Percentiles rank a stretch among this genome's conserved stretches.
phyloP scores from a whole-genome alignment of 2,329 filamentous ascomycete genomes.

The Blastomyces emzantsi region DNA sequence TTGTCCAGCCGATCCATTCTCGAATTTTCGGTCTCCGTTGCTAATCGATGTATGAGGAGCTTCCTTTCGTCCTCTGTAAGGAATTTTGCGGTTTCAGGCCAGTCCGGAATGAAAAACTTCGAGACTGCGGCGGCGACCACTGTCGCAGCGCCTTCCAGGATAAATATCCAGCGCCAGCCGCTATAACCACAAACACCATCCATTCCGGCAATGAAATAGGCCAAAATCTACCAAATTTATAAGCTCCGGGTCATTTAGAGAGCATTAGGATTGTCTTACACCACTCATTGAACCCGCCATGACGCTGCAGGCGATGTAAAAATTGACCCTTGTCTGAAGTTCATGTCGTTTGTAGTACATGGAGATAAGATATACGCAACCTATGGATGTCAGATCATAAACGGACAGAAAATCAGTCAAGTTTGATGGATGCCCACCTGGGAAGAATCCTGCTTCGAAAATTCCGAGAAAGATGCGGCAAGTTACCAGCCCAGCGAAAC shows the following conservation, averaged over 20 bases:
- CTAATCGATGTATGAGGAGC: constrained; percentile 36
- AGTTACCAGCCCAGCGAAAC: constrained; percentile 32
- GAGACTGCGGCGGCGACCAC: constrained; percentile 40
- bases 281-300: constrained; percentile 34
- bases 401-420: not conserved
- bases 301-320: constrained; percentile 31
- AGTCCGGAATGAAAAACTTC: constrained; percentile 42
- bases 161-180: constrained; percentile 43
- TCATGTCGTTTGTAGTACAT: constrained; percentile 35
- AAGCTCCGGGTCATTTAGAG: not conserved
- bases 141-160: constrained; percentile 43
- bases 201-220: constrained; percentile 35
- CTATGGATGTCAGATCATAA: constrained; percentile 13
- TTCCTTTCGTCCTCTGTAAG: constrained; percentile 39
- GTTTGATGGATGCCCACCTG: constrained; percentile 19
- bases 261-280: constrained; percentile 19
- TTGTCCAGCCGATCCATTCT: constrained; percentile 48
- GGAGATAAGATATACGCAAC: constrained; percentile 28
- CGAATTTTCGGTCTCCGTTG: constrained; percentile 36
- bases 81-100: constrained; percentile 39
- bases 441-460: constrained; percentile 33
- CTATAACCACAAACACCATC: constrained; percentile 33
- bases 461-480: constrained; percentile 31
- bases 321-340: constrained; percentile 31
- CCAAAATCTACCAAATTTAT: constrained; percentile 27